Conservation (phyloP, 208 protist species). For the Kentomonas sorsogonicus region DNA sequence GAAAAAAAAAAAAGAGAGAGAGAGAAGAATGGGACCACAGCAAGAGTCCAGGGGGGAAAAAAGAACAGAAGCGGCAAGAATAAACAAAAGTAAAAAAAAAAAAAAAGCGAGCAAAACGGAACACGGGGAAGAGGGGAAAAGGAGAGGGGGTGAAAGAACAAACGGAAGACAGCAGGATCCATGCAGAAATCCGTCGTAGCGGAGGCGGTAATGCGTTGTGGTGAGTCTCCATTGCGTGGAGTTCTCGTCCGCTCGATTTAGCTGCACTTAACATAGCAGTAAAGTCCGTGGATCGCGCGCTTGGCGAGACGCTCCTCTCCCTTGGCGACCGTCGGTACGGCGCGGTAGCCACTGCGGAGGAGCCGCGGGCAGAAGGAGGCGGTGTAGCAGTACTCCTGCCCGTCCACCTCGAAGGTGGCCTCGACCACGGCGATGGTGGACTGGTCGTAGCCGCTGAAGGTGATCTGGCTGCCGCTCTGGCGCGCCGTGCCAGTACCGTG, state of each 20-base stretch:
- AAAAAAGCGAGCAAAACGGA: no score
- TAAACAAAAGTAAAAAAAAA: conserved; percentile 16
- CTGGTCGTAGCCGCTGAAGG: conserved; percentile 65
- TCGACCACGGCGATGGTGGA: conserved; percentile 58
- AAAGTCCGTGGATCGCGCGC: conserved; percentile 47
- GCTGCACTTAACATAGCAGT: conserved; percentile 52
- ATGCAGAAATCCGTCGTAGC: no score
- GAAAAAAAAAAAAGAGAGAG: not conserved
- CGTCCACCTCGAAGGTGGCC: conserved; percentile 69
- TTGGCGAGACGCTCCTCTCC: conserved; percentile 34
- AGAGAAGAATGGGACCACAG: not conserved
- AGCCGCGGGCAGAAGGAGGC: conserved; percentile 61
- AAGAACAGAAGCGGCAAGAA: conserved; percentile 12
- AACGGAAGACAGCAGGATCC: not conserved
- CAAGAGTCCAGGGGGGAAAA: not conserved
- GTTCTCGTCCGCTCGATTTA: no score
- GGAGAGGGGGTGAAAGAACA: not conserved
- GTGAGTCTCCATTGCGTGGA: no score
- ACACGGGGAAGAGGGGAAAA: conserved; percentile 8
- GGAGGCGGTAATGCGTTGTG: no score
- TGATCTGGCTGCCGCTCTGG: conserved; percentile 48
- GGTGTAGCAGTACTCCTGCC: conserved; percentile 44
- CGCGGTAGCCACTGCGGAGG: conserved; percentile 65
- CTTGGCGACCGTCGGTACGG: conserved; percentile 42
- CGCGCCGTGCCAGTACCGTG: conserved; percentile 50